phyloP scores from a whole-genome alignment of 257 asterid genomes.

The Gentiana straminea region DNA sequence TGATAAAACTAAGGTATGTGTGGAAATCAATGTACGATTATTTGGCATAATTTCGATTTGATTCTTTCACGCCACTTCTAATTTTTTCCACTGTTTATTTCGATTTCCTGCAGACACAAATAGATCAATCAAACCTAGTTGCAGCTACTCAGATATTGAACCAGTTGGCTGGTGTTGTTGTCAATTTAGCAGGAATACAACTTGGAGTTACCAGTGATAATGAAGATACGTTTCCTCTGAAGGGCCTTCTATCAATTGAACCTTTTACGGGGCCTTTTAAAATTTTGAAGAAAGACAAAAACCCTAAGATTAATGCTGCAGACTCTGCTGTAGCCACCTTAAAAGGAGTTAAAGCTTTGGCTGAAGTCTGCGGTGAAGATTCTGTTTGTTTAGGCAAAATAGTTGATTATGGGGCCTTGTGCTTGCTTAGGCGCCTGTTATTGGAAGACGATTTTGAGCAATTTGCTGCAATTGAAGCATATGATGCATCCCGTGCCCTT shows the following conservation, averaged over 20 bases:
- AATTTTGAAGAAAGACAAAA: conserved; percentile 67
- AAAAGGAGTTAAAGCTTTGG: conserved; percentile 85
- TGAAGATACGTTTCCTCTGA: conserved; percentile 66
- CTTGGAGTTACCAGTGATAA: conserved; percentile 51
- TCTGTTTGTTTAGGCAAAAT: conserved; percentile 51
- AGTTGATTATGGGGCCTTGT: conserved; percentile 59
- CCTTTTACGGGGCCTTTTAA: conserved; percentile 71
- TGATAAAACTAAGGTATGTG: conserved; percentile 71
- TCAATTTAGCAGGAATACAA: conserved; percentile 80
- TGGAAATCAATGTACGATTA: not conserved
- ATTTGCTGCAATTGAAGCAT: conserved; percentile 95
- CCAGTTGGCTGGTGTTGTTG: conserved; percentile 81
- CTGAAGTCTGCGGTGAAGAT: conserved; percentile 87
- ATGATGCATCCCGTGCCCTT: conserved; percentile 80
- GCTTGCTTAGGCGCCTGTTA: conserved; percentile 72
- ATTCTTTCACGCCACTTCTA: not conserved
- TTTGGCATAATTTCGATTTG: conserved; percentile 1
- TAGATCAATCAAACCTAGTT: conserved; percentile 71
- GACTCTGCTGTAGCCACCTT: conserved; percentile 90
- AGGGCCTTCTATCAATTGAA: conserved; percentile 74
- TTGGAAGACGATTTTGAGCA: conserved; percentile 96
- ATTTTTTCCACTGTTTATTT: conserved; percentile 12
- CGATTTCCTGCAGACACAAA: conserved; percentile 75
- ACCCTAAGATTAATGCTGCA: conserved; percentile 65
- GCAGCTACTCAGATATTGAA: conserved; percentile 78